A percentile compares a stretch with the other conserved stretches of the same genome.
Conservation (phyloP, 192 early-diverging fungal genomes). For the Coemansia asiatica region DNA sequence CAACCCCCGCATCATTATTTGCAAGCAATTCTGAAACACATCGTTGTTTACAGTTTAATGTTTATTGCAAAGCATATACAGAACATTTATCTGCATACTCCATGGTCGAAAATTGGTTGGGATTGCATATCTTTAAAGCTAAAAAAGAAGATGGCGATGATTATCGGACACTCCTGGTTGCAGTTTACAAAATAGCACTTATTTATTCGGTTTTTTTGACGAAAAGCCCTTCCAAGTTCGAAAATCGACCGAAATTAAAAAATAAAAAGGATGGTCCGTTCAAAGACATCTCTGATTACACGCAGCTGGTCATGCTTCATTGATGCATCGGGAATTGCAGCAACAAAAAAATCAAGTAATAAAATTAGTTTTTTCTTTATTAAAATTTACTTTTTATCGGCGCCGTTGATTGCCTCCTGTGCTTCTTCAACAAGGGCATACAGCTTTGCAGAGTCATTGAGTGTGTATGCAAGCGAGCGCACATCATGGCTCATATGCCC, state of each 20-base stretch:
- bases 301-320: neutral
- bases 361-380: neutral
- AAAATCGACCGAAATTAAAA: neutral
- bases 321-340: too few species aligned
- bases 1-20: neutral
- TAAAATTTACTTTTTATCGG: neutral
- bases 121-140: neutral
- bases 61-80: too few species aligned
- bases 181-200: neutral
- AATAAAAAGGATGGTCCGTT: neutral
- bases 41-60: neutral
- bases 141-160: neutral
- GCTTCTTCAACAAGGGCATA: conserved; percentile 47
- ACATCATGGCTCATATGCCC: conserved; percentile 56
- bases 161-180: neutral
- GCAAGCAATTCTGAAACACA: neutral
- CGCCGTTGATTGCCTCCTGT: conserved; percentile 24
- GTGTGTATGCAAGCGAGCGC: conserved; percentile 49
- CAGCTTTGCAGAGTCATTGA: conserved; percentile 44
- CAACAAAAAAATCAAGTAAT: too few species aligned
- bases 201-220: neutral
- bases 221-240: neutral
- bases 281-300: neutral
- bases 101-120: neutral
- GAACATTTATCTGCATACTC: neutral